Conservation (phyloP, 257 asterid species). For the Ballota nigra region DNA sequence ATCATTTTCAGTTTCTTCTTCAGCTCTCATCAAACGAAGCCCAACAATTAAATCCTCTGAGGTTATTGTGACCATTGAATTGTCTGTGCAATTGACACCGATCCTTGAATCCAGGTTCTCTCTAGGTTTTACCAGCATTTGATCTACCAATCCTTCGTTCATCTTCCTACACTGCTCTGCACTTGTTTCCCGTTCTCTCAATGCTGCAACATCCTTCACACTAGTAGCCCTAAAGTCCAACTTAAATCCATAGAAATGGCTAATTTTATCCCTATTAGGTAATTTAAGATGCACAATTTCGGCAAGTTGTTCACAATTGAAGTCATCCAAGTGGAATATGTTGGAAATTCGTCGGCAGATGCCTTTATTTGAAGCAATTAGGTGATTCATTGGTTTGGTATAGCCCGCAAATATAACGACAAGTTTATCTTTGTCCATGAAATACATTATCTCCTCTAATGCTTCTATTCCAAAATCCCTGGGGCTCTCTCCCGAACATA, state of each 20-base stretch:
- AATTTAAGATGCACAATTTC: slow-evolving; percentile 69
- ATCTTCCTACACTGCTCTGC: slow-evolving; percentile 77
- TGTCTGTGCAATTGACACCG: slow-evolving; percentile 47
- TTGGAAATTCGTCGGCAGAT: slow-evolving; percentile 91
- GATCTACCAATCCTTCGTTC: slow-evolving; percentile 61
- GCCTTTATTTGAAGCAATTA: slow-evolving; percentile 81
- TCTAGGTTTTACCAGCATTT: slow-evolving; percentile 46
- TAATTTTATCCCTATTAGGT: slow-evolving; percentile 46
- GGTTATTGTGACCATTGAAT: slow-evolving; percentile 57
- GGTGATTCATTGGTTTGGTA: slow-evolving; percentile 93
- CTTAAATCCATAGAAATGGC: slow-evolving; percentile 69
- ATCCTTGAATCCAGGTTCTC: slow-evolving; percentile 72
- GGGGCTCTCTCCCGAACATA: slow-evolving; percentile 63
- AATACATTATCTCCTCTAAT: slow-evolving; percentile 90
- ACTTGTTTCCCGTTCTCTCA: slow-evolving; percentile 51
- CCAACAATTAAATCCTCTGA: slow-evolving; percentile 69
- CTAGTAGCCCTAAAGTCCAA: slow-evolving; percentile 59
- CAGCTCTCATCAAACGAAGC: not conserved
- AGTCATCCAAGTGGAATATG: slow-evolving; percentile 80
- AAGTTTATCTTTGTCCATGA: slow-evolving; percentile 84
- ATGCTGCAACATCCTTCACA: slow-evolving; percentile 52
- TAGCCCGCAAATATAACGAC: slow-evolving; percentile 96
- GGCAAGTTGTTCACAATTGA: slow-evolving; percentile 66
- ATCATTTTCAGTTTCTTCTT: not conserved
- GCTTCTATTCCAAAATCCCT: slow-evolving; percentile 91